Percentiles rank a stretch among this genome's conserved stretches.
Conservation (phyloP, 2,329 filamentous ascomycete species). For the Cladosporium phlei region DNA sequence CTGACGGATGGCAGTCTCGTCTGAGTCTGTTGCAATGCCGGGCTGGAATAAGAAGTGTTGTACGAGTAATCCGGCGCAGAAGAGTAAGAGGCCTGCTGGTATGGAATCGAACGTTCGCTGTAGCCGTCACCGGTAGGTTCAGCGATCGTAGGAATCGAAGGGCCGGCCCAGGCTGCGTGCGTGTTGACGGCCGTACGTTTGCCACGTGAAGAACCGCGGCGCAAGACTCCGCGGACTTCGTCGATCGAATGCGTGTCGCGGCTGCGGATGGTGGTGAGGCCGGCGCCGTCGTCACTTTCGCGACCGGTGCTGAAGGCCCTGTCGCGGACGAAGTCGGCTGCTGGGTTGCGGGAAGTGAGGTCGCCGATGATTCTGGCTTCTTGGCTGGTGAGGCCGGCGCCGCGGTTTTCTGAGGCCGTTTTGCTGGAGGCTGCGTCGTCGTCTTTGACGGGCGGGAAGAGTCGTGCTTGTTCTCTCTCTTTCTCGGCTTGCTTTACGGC, state of each 20-base stretch:
- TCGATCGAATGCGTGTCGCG: conserved; percentile 42
- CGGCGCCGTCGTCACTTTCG: conserved; percentile 30
- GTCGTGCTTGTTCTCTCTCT: conserved; percentile 47
- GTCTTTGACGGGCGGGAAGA: conserved; percentile 51
- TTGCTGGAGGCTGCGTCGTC: conserved; percentile 21
- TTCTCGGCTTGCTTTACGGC: conserved; percentile 55
- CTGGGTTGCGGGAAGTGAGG: conserved; percentile 42
- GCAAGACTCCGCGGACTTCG: conserved; percentile 43
- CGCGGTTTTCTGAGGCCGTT: conserved; percentile 13
- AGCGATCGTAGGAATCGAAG: conserved; percentile 28
- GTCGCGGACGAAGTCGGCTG: conserved; percentile 41
- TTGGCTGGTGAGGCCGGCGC: conserved; percentile 23
- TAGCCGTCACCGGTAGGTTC: conserved; percentile 19
- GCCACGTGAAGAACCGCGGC: conserved; percentile 41
- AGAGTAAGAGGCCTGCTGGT: conserved; percentile 1
- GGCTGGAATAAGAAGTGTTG: conserved; percentile 3
- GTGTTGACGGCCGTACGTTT: conserved; percentile 36
- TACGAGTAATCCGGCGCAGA: background rate
- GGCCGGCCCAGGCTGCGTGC: conserved; percentile 16
- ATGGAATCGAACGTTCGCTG: background rate
- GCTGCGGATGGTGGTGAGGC: conserved; percentile 31
- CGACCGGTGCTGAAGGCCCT: conserved; percentile 42
- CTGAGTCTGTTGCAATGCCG: conserved; percentile 16
- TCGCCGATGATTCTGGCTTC: conserved; percentile 38
- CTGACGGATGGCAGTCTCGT: conserved; percentile 12